phyloP scores from a whole-genome alignment of 257 asterid genomes.

The Paulownia fortunei region DNA sequence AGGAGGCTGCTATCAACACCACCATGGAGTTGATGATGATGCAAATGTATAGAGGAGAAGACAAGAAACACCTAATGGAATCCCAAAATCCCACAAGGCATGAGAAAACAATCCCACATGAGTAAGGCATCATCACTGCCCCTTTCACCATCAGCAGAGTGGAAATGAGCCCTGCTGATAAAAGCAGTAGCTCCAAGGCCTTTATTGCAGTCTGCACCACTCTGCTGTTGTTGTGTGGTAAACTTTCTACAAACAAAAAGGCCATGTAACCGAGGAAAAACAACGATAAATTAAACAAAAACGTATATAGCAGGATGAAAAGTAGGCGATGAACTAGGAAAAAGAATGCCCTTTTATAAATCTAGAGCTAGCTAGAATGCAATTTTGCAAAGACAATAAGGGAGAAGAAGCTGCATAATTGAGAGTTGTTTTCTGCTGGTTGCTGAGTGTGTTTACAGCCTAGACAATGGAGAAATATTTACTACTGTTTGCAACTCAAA shows the following conservation, averaged over 20 bases:
- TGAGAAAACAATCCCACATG: slow-evolving; percentile 37
- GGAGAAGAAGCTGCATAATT: neutral
- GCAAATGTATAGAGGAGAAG: slow-evolving; percentile 54
- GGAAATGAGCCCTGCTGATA: slow-evolving; percentile 49
- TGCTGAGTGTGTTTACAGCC: too few relatives aligned
- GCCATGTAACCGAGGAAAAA: slow-evolving; percentile 22
- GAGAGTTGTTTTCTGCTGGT: too few relatives aligned
- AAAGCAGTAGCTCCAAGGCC: slow-evolving; percentile 47
- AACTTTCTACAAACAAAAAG: slow-evolving; percentile 31
- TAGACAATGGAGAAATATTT: too few relatives aligned
- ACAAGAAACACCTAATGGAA: slow-evolving; percentile 36
- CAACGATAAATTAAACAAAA: neutral
- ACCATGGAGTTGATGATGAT: slow-evolving; percentile 55
- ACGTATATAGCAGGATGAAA: neutral
- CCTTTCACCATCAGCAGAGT: slow-evolving; percentile 41
- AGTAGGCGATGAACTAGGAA: neutral
- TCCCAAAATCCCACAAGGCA: slow-evolving; percentile 36
- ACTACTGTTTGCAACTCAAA: too few relatives aligned
- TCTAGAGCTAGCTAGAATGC: neutral
- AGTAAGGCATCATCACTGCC: slow-evolving; percentile 30
- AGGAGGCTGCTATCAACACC: slow-evolving; percentile 49
- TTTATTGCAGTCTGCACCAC: slow-evolving; percentile 32
- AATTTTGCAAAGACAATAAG: neutral
- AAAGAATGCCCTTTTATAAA: neutral
- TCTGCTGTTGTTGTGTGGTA: slow-evolving; percentile 24